Conservation (phyloP, 768 basidiomycete genomes). For the Naganishia onofrii region DNA sequence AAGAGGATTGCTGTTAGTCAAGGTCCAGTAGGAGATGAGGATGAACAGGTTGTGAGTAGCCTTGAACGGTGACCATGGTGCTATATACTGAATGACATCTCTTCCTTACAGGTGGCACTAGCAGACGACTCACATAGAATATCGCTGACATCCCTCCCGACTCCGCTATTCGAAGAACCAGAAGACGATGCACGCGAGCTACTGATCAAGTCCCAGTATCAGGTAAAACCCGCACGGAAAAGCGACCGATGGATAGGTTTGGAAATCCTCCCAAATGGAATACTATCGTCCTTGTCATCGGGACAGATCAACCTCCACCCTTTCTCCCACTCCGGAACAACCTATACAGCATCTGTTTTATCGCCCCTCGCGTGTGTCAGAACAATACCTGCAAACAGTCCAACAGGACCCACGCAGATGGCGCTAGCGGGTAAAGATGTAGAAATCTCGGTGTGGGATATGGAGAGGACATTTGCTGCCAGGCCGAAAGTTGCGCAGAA, state of each 20-base stretch:
- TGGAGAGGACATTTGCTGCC: constrained; percentile 43
- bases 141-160: constrained; percentile 19
- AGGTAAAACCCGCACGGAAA: constrained; percentile 34
- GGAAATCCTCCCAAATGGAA: constrained; percentile 36
- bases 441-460: constrained; percentile 47
- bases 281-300: constrained; percentile 38
- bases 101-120: constrained; percentile 20
- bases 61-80: background rate
- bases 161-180: constrained; percentile 20
- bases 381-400: constrained; percentile 27
- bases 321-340: constrained; percentile 9
- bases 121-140: constrained; percentile 31
- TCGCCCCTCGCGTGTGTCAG: constrained; percentile 33
- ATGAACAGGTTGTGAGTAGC: constrained; percentile 12
- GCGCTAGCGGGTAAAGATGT: constrained; percentile 50
- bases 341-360: constrained; percentile 9
- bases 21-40: constrained; percentile 30
- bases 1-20: constrained; percentile 36
- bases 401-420: constrained; percentile 33
- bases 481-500: background rate
- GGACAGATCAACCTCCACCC: constrained; percentile 29
- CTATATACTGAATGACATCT: background rate
- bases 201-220: constrained; percentile 37
- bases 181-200: constrained; percentile 32
- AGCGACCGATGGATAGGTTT: constrained; percentile 44